Base-by-base conservation (phyloP, 2,329 filamentous ascomycete genomes). In the Dactylonectria estremocensis region DNA sequence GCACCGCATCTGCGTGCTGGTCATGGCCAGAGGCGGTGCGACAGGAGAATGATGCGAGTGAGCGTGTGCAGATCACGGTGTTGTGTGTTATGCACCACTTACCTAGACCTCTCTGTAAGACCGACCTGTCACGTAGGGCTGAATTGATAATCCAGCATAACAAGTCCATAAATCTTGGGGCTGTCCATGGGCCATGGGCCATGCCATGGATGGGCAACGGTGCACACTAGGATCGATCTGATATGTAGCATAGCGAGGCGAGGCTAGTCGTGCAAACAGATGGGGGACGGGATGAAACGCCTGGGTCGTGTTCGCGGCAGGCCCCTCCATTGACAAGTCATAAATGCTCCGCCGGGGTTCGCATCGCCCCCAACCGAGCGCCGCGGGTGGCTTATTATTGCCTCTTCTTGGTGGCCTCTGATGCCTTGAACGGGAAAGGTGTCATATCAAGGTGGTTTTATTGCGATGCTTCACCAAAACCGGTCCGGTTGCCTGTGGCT, bases 311-410 rank as follows among this genome's bases (percentile, higher is more conserved):
- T 71, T 71, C 65, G 66, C 69, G 72, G 60, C 71, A 72, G 71
- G 70, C 69, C 58, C 63, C 69, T 67, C 69, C 69, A 63, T 73
- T 73, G 75, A 77, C 75, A 75, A 74, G 75, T 77, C 75, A 77
- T 48, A 73, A 74, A 64, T 72, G 61, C 63, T 54, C 66, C 64
- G 67, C 71, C 64, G 54, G 69, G 68, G 69, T 74, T 73, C 69
- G 69, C 65, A 74, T 67, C 67, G 68, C 67, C 65, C 58, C 63
- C 69, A 64, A 62, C 66, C 64, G 64, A 60, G 46, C 45, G 50
- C 57, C 59, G 46, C 69, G 62, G 57, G 54, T 66, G 57, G 57
- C 45, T 65, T 55, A 40, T 56, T 62, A 28, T 45, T 61, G 18
- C 33, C 46, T 40, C 45, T 52, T 40, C 43, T 22, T 22, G 20